Base-by-base conservation (phyloP, 2,329 filamentous ascomycete genomes). In the Botrytis galanthina region DNA sequence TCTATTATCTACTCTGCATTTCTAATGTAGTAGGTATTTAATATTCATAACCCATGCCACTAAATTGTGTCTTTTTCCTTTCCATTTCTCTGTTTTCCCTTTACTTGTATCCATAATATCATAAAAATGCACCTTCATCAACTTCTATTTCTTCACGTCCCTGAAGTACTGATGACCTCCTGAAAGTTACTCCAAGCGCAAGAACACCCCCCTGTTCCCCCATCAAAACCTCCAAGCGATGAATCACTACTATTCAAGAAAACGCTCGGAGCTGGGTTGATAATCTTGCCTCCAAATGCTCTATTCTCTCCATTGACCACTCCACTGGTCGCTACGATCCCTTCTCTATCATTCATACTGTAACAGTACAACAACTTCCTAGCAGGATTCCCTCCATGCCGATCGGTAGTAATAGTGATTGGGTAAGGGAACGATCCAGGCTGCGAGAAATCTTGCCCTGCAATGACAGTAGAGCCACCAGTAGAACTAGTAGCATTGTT, bases 351-450 rank as follows among this genome's bases (percentile, higher is more conserved):
- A 67, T 86, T 81, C 73, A 91, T 84, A 4, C 81, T 82, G 80
- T 88, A 87, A 66, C 85, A 84, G 82, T 87, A 90, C 3, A 87
- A 82, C 60, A 86, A 83, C 82, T 91, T 91, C 76, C 81, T 81
- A 20, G 78, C 77, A 10, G 83, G 81, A 77, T 88, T 80, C 22
- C 90, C 90, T 59, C 90, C 90, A 78, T 92, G 90, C 63, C 88
- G 87, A 80, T 92, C 90, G 75, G 87, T 84, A 29, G 85, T 86
- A 62, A 91, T 80, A 6, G 88, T 91, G 60, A 90, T 84, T 0
- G 90, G 89, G 76, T 90, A 91, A 2, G 89, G 89, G 81, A 91
- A 90, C 6, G 87, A 87, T 12, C 88, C 89, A 0, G 89, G 89
- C 35, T 79, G 78, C 1, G 67, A 70, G 59, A 81, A 76, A 62